Evolutionary conservation across 345 rosid species (phyloP).

Genomic region (Pelargonium nanum): DNA sequence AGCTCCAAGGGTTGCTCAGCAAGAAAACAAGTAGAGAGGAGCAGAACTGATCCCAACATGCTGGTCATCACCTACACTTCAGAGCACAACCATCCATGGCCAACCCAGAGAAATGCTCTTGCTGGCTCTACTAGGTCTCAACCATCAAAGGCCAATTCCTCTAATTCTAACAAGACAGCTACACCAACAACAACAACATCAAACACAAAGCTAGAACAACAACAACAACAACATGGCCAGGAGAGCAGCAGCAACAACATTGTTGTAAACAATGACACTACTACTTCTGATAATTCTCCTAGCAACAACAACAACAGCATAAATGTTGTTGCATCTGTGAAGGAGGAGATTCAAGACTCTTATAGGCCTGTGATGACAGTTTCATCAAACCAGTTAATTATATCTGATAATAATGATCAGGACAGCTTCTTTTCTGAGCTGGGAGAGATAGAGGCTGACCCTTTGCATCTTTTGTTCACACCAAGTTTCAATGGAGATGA

Average conservation of each 20-base stretch:
- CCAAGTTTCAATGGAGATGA: constrained; percentile 27
- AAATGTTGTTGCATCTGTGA: constrained; percentile 1
- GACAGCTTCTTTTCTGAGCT: constrained; percentile 25
- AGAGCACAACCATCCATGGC: constrained; percentile 89
- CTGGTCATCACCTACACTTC: constrained; percentile 81
- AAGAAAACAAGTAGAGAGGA: constrained; percentile 82
- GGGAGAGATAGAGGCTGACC: constrained; percentile 67
- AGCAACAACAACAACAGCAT: background rate
- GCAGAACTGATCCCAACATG: constrained; percentile 83
- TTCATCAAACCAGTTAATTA: background rate
- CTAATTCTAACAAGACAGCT: background rate
- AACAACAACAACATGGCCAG: background rate
- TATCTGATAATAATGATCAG: background rate
- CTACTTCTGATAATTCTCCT: background rate
- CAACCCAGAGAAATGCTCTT: constrained; percentile 59
- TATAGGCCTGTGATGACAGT: too few relatives aligned
- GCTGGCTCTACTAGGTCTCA: constrained; percentile 59
- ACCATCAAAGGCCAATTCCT: background rate
- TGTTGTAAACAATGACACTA: too few relatives aligned
- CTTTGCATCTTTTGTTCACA: constrained; percentile 41
- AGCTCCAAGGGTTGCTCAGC: constrained; percentile 87
- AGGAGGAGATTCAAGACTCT: too few relatives aligned
- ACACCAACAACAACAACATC: background rate
- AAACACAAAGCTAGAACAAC: background rate
- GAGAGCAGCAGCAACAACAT: too few relatives aligned